Conservation (phyloP, 768 basidiomycete species). For the Tricholomella constricta region DNA sequence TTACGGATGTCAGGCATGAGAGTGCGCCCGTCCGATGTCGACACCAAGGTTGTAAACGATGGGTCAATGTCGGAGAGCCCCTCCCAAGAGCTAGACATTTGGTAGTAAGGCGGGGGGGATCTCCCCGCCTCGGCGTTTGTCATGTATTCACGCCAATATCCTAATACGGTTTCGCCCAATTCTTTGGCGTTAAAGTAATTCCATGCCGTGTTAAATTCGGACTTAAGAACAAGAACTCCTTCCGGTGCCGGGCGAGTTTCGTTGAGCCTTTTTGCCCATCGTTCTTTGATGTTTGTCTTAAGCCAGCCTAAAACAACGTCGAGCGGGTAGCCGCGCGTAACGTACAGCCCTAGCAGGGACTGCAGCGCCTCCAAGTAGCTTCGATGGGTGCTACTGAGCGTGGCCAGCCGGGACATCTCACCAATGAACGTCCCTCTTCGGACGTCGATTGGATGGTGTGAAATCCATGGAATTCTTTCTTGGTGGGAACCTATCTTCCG, state of each 20-base stretch:
- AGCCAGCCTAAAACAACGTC: constrained; percentile 27
- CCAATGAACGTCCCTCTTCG: constrained; percentile 20
- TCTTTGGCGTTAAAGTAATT: no score
- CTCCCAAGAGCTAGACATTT: no score
- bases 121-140: no score
- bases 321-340: constrained; percentile 31
- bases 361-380: constrained; percentile 28
- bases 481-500: constrained; percentile 19
- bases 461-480: constrained; percentile 25
- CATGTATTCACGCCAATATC: no score
- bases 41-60: background rate
- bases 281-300: constrained; percentile 22
- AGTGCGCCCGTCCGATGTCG: background rate
- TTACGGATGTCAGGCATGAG: background rate
- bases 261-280: no score
- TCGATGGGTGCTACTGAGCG: constrained; percentile 26
- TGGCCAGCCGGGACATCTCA: constrained; percentile 23
- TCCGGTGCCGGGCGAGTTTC: no score
- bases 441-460: constrained; percentile 18
- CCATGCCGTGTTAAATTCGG: no score
- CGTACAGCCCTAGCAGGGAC: constrained; percentile 26
- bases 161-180: no score
- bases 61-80: background rate
- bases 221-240: no score
- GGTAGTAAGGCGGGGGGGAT: no score